Conservation (phyloP, 225 moss, liverwort and hornwort genomes). For the Lunularia cruciata region DNA sequence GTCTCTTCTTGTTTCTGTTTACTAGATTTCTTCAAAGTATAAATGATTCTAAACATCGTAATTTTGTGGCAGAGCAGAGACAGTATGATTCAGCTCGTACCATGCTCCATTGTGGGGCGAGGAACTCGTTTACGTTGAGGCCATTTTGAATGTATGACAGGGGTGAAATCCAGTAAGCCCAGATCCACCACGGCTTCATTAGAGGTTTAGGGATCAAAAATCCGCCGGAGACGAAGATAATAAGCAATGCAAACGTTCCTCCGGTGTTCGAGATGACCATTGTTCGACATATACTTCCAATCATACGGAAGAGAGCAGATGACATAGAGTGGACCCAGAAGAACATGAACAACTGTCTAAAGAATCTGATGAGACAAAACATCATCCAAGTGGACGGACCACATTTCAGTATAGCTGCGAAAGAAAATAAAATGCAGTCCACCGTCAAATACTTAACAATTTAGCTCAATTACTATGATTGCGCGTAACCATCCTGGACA, state of each 20-base stretch:
- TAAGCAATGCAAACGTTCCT: constrained; percentile 32
- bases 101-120: constrained; percentile 71
- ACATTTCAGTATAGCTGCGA: too few species aligned
- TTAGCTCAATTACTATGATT: too few species aligned
- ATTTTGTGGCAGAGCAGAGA: too few species aligned
- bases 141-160: constrained; percentile 75
- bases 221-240: constrained; percentile 36
- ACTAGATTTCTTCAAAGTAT: too few species aligned
- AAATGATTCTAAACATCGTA: too few species aligned
- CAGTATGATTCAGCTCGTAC: constrained; percentile 17
- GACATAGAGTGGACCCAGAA: constrained; percentile 42
- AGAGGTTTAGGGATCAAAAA: constrained; percentile 36
- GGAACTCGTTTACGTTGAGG: constrained; percentile 77
- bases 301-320: constrained; percentile 29
- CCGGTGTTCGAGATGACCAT: constrained; percentile 45
- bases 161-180: constrained; percentile 85
- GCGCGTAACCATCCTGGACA: too few species aligned
- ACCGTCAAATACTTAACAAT: too few species aligned
- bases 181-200: constrained; percentile 84
- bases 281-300: constrained; percentile 31
- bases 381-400: too few species aligned
- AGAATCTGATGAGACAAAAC: constrained; percentile 35
- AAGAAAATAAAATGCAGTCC: too few species aligned
- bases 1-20: too few species aligned
- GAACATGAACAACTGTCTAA: constrained; percentile 29